These are phyloP conservation scores for Pseudogymnoascus pannorum DNA, from an alignment of 2,329 filamentous ascomycete species.

Conservation along the genomic window DNA sequence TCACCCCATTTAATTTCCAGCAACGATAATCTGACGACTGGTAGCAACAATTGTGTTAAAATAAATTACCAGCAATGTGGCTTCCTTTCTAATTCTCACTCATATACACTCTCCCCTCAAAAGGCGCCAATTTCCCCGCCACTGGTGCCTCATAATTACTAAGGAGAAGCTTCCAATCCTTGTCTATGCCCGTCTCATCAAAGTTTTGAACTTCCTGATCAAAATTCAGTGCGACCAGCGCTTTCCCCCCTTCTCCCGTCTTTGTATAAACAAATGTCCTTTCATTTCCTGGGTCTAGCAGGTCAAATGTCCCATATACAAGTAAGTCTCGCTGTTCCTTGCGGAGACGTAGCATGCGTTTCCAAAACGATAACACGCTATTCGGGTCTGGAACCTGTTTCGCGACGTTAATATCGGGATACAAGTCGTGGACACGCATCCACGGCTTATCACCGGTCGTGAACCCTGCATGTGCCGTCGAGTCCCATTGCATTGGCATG, in stretches of 20 bases:
- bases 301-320: constrained; percentile 52
- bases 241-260: constrained; percentile 27
- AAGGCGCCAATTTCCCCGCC: neutral
- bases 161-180: constrained; percentile 14
- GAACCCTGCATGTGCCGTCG: constrained; percentile 51
- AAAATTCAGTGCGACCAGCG: constrained; percentile 42
- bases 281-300: constrained; percentile 41
- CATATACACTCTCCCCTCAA: constrained; percentile 3
- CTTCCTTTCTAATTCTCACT: neutral
- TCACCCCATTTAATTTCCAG: no score
- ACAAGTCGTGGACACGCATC: constrained; percentile 53
- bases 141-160: neutral
- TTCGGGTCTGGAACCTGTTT: constrained; percentile 34
- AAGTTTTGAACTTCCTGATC: constrained; percentile 30
- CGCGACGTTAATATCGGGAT: constrained; percentile 48
- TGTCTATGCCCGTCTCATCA: constrained; percentile 15
- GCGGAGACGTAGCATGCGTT: constrained; percentile 22
- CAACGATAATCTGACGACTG: no score
- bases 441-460: constrained; percentile 46
- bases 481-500: constrained; percentile 62
- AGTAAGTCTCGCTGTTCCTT: constrained; percentile 51
- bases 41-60: no score
- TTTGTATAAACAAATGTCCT: constrained; percentile 40
- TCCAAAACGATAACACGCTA: constrained; percentile 26
- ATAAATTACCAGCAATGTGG: no score